Conservation (phyloP, 2,329 filamentous ascomycete genomes). For the Penicillium italicum region DNA sequence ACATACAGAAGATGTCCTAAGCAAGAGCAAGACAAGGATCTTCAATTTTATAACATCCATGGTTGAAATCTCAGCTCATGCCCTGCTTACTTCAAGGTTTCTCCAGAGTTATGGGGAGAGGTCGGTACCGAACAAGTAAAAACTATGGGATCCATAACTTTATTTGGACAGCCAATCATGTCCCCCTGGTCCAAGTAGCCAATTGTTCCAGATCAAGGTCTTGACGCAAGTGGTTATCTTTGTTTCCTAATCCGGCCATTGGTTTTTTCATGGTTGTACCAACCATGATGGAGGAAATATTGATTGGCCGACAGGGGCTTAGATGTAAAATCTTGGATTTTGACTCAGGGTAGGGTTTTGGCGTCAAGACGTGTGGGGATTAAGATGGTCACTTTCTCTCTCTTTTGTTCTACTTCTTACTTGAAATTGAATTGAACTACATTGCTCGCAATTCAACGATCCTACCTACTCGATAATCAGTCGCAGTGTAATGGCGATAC, state of each 20-base stretch:
- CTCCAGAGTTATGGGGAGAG: background rate
- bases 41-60: background rate
- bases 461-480: background rate
- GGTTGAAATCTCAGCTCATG: background rate
- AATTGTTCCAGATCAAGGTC: constrained; percentile 1
- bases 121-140: background rate
- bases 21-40: background rate
- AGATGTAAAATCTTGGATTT: background rate
- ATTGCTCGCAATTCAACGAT: background rate
- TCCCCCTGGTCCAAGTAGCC: too few relatives aligned
- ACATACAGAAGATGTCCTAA: background rate
- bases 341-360: background rate
- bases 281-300: background rate
- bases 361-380: background rate
- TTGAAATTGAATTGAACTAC: too few relatives aligned
- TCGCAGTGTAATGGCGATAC: background rate
- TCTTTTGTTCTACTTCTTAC: background rate
- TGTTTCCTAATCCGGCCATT: constrained; percentile 7
- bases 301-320: background rate
- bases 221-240: constrained; percentile 14
- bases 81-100: background rate
- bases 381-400: background rate
- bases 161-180: background rate
- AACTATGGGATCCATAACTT: background rate
- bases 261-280: background rate